These are phyloP conservation scores for Lepidium africanum DNA, from an alignment of 345 rosid genomes.

Conservation along the genomic window DNA sequence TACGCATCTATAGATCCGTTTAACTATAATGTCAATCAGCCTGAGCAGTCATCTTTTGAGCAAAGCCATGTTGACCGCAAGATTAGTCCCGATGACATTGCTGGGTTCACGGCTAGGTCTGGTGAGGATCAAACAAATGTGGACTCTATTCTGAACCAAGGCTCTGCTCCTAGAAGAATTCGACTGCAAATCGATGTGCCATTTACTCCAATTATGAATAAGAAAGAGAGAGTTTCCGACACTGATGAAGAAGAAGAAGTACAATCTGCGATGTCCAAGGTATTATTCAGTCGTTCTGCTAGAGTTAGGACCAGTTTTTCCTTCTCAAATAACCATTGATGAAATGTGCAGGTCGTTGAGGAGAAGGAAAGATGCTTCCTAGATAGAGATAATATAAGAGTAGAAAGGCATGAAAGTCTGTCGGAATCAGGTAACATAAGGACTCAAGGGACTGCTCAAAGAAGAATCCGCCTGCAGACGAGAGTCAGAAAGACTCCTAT, in stretches of 20 bases:
- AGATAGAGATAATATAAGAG: conserved; percentile 41
- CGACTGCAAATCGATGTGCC: conserved; percentile 27
- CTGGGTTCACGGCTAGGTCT: conserved; percentile 42
- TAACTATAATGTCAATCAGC: conserved; percentile 20
- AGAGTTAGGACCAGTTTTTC: neutral
- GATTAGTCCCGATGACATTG: conserved; percentile 24
- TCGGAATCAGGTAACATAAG: conserved; percentile 17
- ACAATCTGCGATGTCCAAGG: conserved; percentile 23
- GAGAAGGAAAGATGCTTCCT: neutral
- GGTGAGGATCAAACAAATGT: conserved; percentile 31
- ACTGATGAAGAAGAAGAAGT: conserved; percentile 26
- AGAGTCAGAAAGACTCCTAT: neutral
- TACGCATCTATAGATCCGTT: conserved; percentile 33
- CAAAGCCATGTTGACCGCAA: conserved; percentile 24
- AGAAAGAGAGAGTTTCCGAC: conserved; percentile 7
- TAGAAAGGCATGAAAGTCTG: conserved; percentile 33
- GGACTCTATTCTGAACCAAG: conserved; percentile 35
- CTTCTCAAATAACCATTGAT: neutral
- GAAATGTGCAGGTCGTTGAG: conserved; percentile 14
- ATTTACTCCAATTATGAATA: neutral
- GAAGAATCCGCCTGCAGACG: conserved; percentile 51
- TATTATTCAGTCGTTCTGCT: neutral
- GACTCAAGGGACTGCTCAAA: conserved; percentile 54
- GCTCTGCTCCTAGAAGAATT: conserved; percentile 62
- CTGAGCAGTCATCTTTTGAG: conserved; percentile 29